Conservation (phyloP, 805 yeast genomes). For the Metschnikowia shivogae region DNA sequence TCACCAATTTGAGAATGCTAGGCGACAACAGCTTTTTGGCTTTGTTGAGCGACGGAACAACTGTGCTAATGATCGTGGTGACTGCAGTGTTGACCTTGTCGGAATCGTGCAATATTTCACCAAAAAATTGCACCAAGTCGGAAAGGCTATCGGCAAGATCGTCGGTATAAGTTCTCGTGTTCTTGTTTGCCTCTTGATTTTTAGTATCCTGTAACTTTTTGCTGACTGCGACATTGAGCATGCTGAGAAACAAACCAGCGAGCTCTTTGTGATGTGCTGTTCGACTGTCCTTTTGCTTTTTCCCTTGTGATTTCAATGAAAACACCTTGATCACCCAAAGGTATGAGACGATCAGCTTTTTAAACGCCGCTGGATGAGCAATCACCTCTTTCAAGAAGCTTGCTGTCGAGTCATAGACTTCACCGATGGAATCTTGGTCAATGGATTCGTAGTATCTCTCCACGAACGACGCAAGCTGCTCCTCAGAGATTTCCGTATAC, state of each 20-base stretch:
- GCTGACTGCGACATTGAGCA: slow-evolving; percentile 19
- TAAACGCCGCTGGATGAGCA: slow-evolving; percentile 45
- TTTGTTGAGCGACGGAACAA: slow-evolving; percentile 52
- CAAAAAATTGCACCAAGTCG: slow-evolving; percentile 22
- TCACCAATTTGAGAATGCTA: slow-evolving; percentile 44
- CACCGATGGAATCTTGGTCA: slow-evolving; percentile 75
- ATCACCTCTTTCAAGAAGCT: slow-evolving; percentile 58
- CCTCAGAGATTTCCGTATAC: slow-evolving; percentile 43
- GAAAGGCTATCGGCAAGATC: slow-evolving; percentile 22
- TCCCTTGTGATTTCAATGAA: slow-evolving; percentile 51
- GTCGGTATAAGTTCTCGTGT: slow-evolving; percentile 24
- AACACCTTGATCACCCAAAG: slow-evolving; percentile 50
- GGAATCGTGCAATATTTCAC: slow-evolving; percentile 46
- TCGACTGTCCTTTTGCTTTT: slow-evolving; percentile 51
- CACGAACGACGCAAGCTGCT: slow-evolving; percentile 48
- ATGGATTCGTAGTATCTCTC: slow-evolving; percentile 59
- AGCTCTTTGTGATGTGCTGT: slow-evolving; percentile 40
- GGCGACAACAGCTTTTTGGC: slow-evolving; percentile 38
- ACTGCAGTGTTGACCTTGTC: slow-evolving; percentile 57
- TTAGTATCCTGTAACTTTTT: slow-evolving; percentile 5
- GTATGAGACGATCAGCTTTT: slow-evolving; percentile 47
- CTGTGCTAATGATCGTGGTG: slow-evolving; percentile 48
- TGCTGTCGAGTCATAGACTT: slow-evolving; percentile 61
- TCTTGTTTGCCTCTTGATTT: neutral
- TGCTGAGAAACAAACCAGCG: slow-evolving; percentile 31